Conservation (phyloP, 768 basidiomycete genomes). For the Lactarius pseudohatsudake region DNA sequence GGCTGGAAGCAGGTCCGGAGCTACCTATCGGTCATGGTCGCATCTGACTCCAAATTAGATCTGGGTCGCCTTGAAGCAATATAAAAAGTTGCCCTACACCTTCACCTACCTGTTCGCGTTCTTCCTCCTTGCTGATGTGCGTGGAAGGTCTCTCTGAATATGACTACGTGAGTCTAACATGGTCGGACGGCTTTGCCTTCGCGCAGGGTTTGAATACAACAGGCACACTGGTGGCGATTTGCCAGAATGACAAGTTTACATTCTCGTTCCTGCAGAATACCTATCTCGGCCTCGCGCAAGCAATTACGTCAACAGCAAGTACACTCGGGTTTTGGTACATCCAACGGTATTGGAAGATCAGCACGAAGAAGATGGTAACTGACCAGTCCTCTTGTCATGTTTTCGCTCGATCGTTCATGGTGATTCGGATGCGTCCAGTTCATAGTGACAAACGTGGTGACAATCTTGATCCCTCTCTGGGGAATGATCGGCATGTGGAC, state of each 20-base stretch:
- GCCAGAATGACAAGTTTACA: constrained; percentile 75
- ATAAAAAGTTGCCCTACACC: constrained; percentile 75
- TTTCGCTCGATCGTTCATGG: neutral
- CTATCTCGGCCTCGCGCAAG: constrained; percentile 73
- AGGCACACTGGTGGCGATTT: constrained; percentile 68
- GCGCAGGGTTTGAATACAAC: constrained; percentile 78
- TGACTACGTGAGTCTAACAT: neutral
- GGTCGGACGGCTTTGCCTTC: neutral
- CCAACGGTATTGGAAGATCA: constrained; percentile 73
- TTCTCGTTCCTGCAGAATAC: constrained; percentile 83
- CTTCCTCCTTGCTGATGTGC: constrained; percentile 76
- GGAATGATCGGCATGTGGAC: constrained; percentile 88
- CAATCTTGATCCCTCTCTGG: constrained; percentile 79
- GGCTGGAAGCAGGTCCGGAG: constrained; percentile 78
- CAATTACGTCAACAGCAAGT: constrained; percentile 66
- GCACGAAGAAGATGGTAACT: constrained; percentile 74
- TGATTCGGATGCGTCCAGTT: constrained; percentile 45
- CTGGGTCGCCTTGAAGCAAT: constrained; percentile 72
- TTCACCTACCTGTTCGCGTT: constrained; percentile 76
- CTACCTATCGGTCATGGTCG: neutral
- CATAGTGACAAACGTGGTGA: constrained; percentile 71
- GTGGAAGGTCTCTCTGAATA: constrained; percentile 29
- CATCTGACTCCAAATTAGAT: constrained; percentile 46
- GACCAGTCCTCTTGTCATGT: constrained; percentile 14
- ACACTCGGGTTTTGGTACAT: constrained; percentile 83